Conservation (phyloP, 495 filamentous ascomycete genomes). For the Usnea hakonensis region DNA sequence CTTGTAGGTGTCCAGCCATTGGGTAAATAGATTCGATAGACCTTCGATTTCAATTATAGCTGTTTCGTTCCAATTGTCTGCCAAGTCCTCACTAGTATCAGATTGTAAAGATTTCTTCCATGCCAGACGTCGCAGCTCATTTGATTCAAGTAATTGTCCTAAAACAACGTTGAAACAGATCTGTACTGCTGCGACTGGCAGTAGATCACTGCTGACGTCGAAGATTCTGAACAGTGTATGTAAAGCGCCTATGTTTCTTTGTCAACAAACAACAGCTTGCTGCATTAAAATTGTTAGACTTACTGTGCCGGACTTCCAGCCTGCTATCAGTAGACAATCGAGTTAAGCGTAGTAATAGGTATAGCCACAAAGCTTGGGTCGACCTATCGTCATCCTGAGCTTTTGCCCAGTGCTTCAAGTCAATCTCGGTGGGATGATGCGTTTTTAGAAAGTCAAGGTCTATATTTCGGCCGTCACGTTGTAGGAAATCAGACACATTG, state of each 20-base stretch:
- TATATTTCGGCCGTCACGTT: conserved; percentile 39
- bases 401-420: conserved; percentile 32
- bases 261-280: conserved; percentile 1
- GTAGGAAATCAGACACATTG: conserved; percentile 84
- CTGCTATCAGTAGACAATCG: conserved; percentile 68
- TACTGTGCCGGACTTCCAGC: conserved; percentile 81
- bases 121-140: conserved; percentile 17
- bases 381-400: conserved; percentile 36
- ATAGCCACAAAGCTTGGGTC: conserved; percentile 65
- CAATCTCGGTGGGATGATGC: conserved; percentile 35
- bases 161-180: conserved; percentile 74
- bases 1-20: conserved; percentile 55
- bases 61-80: conserved; percentile 65
- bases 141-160: conserved; percentile 59
- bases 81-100: neutral
- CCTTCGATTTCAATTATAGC: conserved; percentile 66
- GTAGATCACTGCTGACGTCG: conserved; percentile 76
- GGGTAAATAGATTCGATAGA: conserved; percentile 57
- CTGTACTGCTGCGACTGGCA: conserved; percentile 73
- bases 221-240: conserved; percentile 89
- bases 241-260: conserved; percentile 49
- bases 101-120: neutral
- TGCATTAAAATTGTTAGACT: conserved; percentile 15
- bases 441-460: conserved; percentile 38
- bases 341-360: conserved; percentile 70